Base-by-base conservation (phyloP, 495 filamentous ascomycete genomes). In the Penicillium arizonense region DNA sequence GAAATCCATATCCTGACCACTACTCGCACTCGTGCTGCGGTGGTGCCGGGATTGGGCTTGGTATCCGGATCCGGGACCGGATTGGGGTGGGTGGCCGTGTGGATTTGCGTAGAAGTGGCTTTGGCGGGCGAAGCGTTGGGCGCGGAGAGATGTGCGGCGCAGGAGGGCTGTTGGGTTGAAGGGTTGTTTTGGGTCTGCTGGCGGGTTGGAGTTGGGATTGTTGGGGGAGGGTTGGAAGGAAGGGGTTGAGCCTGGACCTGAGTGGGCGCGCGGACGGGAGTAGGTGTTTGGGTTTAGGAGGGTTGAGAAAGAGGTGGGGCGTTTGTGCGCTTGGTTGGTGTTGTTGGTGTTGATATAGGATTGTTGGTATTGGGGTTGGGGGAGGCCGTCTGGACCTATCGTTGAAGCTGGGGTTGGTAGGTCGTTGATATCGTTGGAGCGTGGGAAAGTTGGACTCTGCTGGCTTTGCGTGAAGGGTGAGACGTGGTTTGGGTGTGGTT, bases 281-380 rank as follows among this genome's bases (percentile, higher is more conserved):
- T 60, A 61, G 52, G 33, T 61, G 50, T 65, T 69, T 51, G 69
- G 62, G 37, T 72, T 74, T 14, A 74, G 64, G 44, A 72, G 53
- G 32, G 64, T 57, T 47, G 70, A 67, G 53, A 76, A 48, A 4
- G 65, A 63, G 16, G 44, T 44, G 8, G 28, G 28, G 23, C 62
- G 62, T 60, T 77, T 72, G 7, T 67, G 58, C n/a, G 52, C 4
- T 14, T 14, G 13, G 46, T 10, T 11, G 34, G 14, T 45, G 44
- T 52, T 30, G 28, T 21, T 35, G 49, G 55, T 20, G 44, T 55
- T 44, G 44, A 46, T 13, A 21, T 49, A 32, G 23, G 46, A 26
- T 28, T 38, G 24, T 34, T 16, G 33, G 35, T 43, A 14, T 36
- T 26, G 6, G n/a, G 30, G 32, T 5, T 13, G 32, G 33, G 4